phyloP scores from a whole-genome alignment of 257 asterid genomes.

The Marsdenia floribunda region DNA sequence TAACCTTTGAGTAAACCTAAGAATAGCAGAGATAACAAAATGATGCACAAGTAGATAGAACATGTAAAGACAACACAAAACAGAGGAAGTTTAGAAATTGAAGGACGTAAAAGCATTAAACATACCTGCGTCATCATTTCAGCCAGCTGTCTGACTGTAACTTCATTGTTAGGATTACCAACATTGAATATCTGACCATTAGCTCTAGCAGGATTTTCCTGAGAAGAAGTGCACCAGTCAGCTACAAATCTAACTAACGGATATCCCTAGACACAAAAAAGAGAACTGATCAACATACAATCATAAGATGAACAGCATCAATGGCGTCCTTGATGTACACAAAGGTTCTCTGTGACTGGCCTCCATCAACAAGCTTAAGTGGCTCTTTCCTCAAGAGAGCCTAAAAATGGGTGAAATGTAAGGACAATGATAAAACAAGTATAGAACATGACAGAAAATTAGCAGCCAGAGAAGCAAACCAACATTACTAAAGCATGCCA shows the following conservation, averaged over 20 bases:
- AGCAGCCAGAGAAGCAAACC: constrained; percentile 23
- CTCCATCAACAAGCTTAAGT: constrained; percentile 93
- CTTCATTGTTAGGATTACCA: constrained; percentile 95
- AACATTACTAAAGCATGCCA: constrained; percentile 95
- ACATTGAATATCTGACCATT: constrained; percentile 89
- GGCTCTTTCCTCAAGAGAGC: constrained; percentile 84
- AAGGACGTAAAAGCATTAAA: not conserved
- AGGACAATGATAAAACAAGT: constrained; percentile 16
- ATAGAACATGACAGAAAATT: constrained; percentile 13
- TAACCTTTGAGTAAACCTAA: constrained; percentile 80
- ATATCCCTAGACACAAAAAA: not conserved
- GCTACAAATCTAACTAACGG: constrained; percentile 1
- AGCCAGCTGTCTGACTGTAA: constrained; percentile 92
- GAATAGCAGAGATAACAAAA: constrained; percentile 8
- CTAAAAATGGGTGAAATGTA: constrained; percentile 28
- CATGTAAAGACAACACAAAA: not conserved
- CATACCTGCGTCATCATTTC: constrained; percentile 93
- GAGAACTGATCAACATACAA: constrained; percentile 43
- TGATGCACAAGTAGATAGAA: not conserved
- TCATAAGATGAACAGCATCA: constrained; percentile 89
- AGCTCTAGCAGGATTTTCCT: constrained; percentile 95
- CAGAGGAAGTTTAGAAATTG: constrained; percentile 6
- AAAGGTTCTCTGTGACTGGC: constrained; percentile 89
- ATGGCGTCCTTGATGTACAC: constrained; percentile 89
- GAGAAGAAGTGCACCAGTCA: constrained; percentile 24